These are phyloP conservation scores for Penicillium sp. DNA, from an alignment of 2,329 filamentous ascomycete genomes.

Conservation along the genomic window DNA sequence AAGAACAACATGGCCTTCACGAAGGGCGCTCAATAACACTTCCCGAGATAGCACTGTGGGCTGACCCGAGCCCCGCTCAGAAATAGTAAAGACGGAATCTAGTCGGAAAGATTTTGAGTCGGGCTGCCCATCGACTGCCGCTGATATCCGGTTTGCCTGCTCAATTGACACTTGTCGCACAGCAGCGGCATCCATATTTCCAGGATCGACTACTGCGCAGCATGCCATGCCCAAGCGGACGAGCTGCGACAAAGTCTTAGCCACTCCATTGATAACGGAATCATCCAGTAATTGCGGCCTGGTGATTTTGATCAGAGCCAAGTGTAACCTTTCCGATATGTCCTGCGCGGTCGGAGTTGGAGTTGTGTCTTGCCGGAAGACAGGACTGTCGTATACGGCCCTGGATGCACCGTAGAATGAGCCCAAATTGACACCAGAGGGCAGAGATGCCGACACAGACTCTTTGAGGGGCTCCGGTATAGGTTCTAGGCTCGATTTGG, in stretches of 20 bases:
- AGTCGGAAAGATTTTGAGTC: constrained; percentile 68
- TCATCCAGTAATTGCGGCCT: constrained; percentile 70
- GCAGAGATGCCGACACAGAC: constrained; percentile 15
- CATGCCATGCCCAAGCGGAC: constrained; percentile 77
- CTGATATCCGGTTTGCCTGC: constrained; percentile 72
- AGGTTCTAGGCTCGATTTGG: constrained; percentile 35
- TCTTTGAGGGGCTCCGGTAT: constrained; percentile 26
- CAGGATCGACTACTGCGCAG: constrained; percentile 75
- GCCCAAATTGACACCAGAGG: constrained; percentile 59
- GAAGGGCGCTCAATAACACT: constrained; percentile 64
- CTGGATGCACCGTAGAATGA: constrained; percentile 58
- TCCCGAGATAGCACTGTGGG: constrained; percentile 44
- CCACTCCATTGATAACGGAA: constrained; percentile 69
- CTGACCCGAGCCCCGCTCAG: constrained; percentile 33
- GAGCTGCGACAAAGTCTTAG: constrained; percentile 79
- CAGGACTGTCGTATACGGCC: constrained; percentile 59
- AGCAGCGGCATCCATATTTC: constrained; percentile 45
- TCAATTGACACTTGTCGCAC: constrained; percentile 53
- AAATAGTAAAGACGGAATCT: constrained; percentile 54
- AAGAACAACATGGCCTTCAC: constrained; percentile 68
- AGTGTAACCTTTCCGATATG: constrained; percentile 59
- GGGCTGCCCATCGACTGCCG: constrained; percentile 69
- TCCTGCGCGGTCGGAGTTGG: constrained; percentile 41
- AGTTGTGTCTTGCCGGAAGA: constrained; percentile 57
- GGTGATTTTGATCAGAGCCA: constrained; percentile 83